These are phyloP conservation scores for Metschnikowia kofuensis DNA, from an alignment of 805 yeast genomes.

Conservation along the genomic window DNA sequence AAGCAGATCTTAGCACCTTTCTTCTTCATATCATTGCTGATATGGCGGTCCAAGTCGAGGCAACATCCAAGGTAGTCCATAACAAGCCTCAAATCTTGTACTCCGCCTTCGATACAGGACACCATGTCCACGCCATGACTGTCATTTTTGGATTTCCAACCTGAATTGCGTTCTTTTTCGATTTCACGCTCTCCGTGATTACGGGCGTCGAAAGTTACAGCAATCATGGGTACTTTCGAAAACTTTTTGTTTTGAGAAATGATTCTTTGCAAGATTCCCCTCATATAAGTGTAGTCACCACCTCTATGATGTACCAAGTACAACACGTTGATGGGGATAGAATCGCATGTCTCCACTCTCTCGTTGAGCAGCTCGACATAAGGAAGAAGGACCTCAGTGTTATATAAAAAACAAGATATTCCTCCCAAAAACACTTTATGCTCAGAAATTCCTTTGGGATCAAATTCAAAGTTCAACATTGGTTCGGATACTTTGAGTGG, in stretches of 20 bases:
- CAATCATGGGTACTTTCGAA: constrained; percentile 34
- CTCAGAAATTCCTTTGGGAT: constrained; percentile 5
- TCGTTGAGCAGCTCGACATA: constrained; percentile 22
- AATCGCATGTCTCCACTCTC: constrained; percentile 4
- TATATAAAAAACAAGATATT: constrained; percentile 42
- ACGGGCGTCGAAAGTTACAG: constrained; percentile 50
- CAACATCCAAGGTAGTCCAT: constrained; percentile 45
- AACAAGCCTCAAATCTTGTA: constrained; percentile 42
- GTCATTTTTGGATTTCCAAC: constrained; percentile 48
- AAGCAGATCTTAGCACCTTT: constrained; percentile 23
- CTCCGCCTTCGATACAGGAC: constrained; percentile 46
- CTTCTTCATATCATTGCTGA: constrained; percentile 13
- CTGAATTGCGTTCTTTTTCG: constrained; percentile 31
- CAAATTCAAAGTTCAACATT: constrained; percentile 15
- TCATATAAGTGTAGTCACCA: constrained; percentile 36
- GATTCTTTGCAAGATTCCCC: constrained; percentile 38
- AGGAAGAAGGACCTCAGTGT: constrained; percentile 28
- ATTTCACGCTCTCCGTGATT: constrained; percentile 54
- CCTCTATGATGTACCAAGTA: constrained; percentile 49
- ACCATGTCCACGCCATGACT: constrained; percentile 53
- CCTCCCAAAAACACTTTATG: constrained; percentile 40
- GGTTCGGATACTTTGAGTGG: background rate
- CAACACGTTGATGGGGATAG: constrained; percentile 37
- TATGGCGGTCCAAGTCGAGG: constrained; percentile 31
- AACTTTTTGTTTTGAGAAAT: constrained; percentile 24